These are phyloP conservation scores for Bonia amplexicaulis DNA, from an alignment of 176 grass and related monocot species.

Conservation along the genomic window DNA sequence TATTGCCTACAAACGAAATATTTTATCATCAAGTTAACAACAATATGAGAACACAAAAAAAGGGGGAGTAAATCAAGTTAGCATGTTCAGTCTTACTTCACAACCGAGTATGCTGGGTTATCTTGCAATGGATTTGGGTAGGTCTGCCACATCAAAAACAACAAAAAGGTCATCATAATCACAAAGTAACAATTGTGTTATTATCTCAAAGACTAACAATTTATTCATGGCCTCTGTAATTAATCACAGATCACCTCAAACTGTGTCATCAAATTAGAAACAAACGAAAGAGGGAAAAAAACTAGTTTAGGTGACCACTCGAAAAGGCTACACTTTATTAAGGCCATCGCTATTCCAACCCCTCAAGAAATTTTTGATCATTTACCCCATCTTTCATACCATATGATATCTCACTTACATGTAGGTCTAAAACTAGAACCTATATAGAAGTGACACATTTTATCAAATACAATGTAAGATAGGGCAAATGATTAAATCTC, in stretches of 20 bases:
- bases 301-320: neutral
- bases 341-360: neutral
- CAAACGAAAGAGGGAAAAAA: neutral
- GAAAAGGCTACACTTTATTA: neutral
- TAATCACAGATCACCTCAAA: neutral
- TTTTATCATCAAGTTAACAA: neutral
- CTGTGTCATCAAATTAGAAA: neutral
- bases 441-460: too few species aligned
- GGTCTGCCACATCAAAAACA: constrained; percentile 48
- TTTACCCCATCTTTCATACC: too few species aligned
- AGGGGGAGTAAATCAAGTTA: neutral
- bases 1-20: constrained; percentile 59
- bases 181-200: neutral
- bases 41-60: neutral
- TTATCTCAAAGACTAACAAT: neutral
- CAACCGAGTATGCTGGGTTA: constrained; percentile 91
- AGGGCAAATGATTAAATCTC: too few species aligned
- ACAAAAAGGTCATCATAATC: constrained; percentile 1
- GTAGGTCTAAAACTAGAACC: too few species aligned
- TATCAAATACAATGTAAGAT: too few species aligned
- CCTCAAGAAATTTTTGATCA: too few species aligned
- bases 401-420: too few species aligned
- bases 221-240: too few species aligned
- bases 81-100: constrained; percentile 55
- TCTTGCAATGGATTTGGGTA: constrained; percentile 90